Base-by-base conservation (phyloP, 495 filamentous ascomycete genomes). In the Penicillium steckii region DNA sequence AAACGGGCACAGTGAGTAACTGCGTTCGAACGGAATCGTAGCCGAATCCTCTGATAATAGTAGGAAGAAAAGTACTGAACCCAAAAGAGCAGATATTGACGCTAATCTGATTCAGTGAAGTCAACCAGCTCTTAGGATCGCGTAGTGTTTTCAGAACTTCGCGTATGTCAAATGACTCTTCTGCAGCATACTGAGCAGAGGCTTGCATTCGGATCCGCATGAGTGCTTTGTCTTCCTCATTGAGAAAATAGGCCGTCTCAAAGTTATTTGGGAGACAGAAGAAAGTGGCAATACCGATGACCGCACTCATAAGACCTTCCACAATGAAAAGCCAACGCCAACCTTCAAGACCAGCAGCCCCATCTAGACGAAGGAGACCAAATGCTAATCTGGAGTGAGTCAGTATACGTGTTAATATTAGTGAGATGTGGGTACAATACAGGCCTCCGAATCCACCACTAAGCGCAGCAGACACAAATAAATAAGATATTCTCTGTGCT, bases 301-400 rank as follows among this genome's bases (percentile, higher is more conserved):
- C 46, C 13, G 43, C 52, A 17, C 40, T 59, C 51, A 59, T 50
- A 8, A 73, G 37, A 0, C 72, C 73, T 53, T 77, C 71, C 7
- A 77, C 53, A 23, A 77, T 52, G 44, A 74, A 77, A 27, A 77
- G 60, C 71, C 71, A 73, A 26, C 70, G 52, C 70, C 70, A 75
- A 8, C 68, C 71, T 25, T 58, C 47, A 8, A 72, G 54, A 0
- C 65, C 67, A 12, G 57, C 50, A n/a, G 58, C 35, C 7, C 66
- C 64, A 37, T 70, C 61, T 52, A 74, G 61, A 19, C 64, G 64
- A 9, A 61, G 49, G 37, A 73, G 61, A 17, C 59, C 67, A 30
- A 69, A 70, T 3, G 70, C 70, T 9, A 73, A 49, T 8, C 54
- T 56, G 15, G 15, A 4, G 33, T n/a, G 6, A 2, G 15, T 18